Evolutionary conservation across 2,329 filamentous ascomycete genomes (phyloP), one percentile per base, ranked within the genome.

Genomic region (Aspergillus quadricinctus): DNA sequence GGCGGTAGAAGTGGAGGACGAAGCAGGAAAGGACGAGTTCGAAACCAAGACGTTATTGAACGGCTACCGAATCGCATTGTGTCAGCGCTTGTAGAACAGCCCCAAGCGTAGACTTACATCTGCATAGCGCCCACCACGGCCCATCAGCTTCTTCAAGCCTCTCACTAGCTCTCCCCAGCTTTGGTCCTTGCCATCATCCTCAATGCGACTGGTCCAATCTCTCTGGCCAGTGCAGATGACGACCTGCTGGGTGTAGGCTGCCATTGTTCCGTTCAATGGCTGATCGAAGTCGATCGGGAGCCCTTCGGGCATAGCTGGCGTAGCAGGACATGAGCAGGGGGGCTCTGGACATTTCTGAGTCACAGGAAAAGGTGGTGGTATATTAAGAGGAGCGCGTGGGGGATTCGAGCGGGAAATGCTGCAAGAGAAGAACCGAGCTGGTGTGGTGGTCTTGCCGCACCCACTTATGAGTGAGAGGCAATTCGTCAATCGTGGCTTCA

Each of bases 181-280:
- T 27, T 78, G 70, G 2, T 75, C 70, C 35, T 74, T 70, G 17
- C 87, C 84, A 57, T 95, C 91, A 48, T 96, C 87, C 70, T 96
- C 92, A 60, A 97, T 95, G 56, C 84, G 83, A 67, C 88, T 92
- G 28, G 81, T 79, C 92, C 92, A 97, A 75, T 96, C 89, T 29
- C 81, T 76, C 58, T 85, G 84, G 4, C 90, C 92, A 0, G 92
- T 96, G 60, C 88, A 92, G 14, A 97, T 80, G 9, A 97, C 74
- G 3, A 97, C 83, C 64, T 97, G 92, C 72, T 95, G 88, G 1
- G 86, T 81, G 70, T 96, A 96, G 1, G 81, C 78, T 1, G 88
- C 80, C 75, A 96, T 92, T 5, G 88, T 88, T 11, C 89, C 89
- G 68, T 89, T 87, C 46, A 97, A 77, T 19, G 82, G 80, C 41